A percentile compares a stretch with the other conserved stretches of the same genome.
Evolutionary conservation across 768 basidiomycete genomes (phyloP).

Genomic region (Hygrocybe coccinea): DNA sequence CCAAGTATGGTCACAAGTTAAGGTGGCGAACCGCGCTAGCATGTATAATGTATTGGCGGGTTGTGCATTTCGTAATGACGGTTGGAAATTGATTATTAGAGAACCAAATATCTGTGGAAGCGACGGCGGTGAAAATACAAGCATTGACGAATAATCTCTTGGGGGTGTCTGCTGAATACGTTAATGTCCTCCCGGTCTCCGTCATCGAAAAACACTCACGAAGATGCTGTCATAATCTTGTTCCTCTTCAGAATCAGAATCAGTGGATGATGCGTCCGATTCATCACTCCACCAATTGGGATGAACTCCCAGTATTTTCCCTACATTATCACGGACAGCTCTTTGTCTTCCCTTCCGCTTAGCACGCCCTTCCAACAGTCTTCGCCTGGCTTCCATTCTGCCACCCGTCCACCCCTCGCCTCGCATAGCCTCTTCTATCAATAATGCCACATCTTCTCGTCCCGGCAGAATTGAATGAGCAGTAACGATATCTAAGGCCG

Average conservation of each 20-base stretch:
- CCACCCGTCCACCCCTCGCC: conserved; percentile 78
- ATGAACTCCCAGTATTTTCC: conserved; percentile 50
- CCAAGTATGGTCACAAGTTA: conserved; percentile 88
- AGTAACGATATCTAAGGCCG: conserved; percentile 84
- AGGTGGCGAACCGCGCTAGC: conserved; percentile 86
- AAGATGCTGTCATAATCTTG: conserved; percentile 47
- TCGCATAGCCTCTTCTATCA: conserved; percentile 87
- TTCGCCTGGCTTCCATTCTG: conserved; percentile 65
- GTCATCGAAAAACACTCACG: conserved; percentile 30
- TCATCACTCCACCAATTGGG: conserved; percentile 58
- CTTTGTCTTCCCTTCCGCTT: conserved; percentile 51
- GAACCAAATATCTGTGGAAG: conserved; percentile 77
- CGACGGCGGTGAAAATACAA: conserved; percentile 82
- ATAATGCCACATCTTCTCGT: conserved; percentile 77
- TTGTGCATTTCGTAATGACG: conserved; percentile 67
- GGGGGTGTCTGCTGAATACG: conserved; percentile 56
- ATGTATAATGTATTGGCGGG: conserved; percentile 92
- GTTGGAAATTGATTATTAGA: conserved; percentile 70
- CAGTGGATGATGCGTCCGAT: conserved; percentile 39
- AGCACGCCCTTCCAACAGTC: conserved; percentile 51
- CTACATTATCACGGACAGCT: conserved; percentile 55
- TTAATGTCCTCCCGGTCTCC: conserved; percentile 10
- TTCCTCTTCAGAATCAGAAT: conserved; percentile 42
- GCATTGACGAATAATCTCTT: conserved; percentile 78
- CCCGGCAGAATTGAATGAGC: conserved; percentile 78